Conservation (phyloP, 225 moss, liverwort and hornwort species). For the Straminergon stramineum region DNA sequence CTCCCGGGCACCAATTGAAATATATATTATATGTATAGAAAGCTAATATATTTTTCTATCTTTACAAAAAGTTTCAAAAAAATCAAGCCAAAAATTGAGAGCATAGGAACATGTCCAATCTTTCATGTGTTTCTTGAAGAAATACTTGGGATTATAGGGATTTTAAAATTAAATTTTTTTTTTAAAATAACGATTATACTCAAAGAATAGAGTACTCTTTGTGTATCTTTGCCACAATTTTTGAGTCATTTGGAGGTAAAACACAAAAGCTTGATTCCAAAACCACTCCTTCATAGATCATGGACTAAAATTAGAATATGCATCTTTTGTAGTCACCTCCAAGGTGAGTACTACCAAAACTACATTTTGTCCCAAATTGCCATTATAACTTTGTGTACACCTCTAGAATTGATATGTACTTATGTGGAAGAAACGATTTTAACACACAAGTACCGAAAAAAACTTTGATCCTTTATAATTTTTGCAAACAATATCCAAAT, state of each 20-base stretch:
- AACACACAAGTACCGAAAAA: neutral
- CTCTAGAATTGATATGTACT: neutral
- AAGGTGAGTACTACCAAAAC: rapidly evolving
- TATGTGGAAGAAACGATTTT: neutral
- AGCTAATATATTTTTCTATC: too few relatives aligned
- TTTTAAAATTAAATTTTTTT: neutral
- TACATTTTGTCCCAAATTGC: rapidly evolving
- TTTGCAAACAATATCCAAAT: neutral
- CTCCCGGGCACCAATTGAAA: too few relatives aligned
- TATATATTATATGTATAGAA: too few relatives aligned
- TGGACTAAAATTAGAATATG: neutral
- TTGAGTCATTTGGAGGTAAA: neutral
- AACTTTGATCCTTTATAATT: neutral
- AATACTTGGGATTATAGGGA: too few relatives aligned
- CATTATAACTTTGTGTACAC: neutral
- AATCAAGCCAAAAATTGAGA: too few relatives aligned
- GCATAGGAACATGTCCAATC: rapidly evolving
- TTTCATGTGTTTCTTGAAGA: too few relatives aligned
- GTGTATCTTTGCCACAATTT: neutral
- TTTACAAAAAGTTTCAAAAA: too few relatives aligned
- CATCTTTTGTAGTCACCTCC: neutral
- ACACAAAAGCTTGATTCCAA: neutral
- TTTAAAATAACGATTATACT: neutral
- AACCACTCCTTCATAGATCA: neutral
- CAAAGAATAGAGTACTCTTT: neutral